Base-by-base conservation (phyloP, 148 eudicot species). In the Amaranthus palmeri region DNA sequence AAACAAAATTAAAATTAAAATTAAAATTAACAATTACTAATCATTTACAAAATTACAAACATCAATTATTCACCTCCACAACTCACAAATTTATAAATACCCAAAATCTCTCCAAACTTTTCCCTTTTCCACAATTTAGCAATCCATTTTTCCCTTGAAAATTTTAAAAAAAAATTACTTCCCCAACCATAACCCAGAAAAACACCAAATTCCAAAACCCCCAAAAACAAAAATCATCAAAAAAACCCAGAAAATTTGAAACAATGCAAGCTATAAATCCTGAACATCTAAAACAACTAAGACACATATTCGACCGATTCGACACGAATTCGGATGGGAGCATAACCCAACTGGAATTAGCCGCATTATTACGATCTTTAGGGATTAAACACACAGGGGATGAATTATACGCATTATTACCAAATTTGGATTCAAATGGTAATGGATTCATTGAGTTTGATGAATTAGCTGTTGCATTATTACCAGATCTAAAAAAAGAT, bases 271-370 rank as follows among this genome's bases (percentile, higher is more conserved):
- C 72, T 79, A 71, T 73, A 8, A 72, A 75, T 6, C 17, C 80
- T 1, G 85, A 87, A 12, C 89, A 89, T 53, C 49, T 83, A 49
- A 54, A 81, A 11, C 88, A 85, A 62, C 85, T 89, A 0, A 73
- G 51, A 14, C 84, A 89, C 71, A 87, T 90, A 55, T 90, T 90
- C 85, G 73, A 76, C 15, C 82, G 90, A 0, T 90, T 90, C 85
- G 92, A 90, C 76, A 79, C 86, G 80, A 86, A 90, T 74, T 65
- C 77, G 7, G 92, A 90, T 44, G 96, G 96, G 6, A 84, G 88
- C 83, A 78, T 90, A 64, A 90, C 96, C 0, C 90, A 86, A 7
- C 84, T 90, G 3, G 90, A 90, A 71, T 82, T 90, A 55, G 90
- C 90, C 5, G 96, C 96, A 41, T 78, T 87, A 36, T 75, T 90